Conservation (phyloP, 2,329 filamentous ascomycete species). For the Fusarium ramigenum region DNA sequence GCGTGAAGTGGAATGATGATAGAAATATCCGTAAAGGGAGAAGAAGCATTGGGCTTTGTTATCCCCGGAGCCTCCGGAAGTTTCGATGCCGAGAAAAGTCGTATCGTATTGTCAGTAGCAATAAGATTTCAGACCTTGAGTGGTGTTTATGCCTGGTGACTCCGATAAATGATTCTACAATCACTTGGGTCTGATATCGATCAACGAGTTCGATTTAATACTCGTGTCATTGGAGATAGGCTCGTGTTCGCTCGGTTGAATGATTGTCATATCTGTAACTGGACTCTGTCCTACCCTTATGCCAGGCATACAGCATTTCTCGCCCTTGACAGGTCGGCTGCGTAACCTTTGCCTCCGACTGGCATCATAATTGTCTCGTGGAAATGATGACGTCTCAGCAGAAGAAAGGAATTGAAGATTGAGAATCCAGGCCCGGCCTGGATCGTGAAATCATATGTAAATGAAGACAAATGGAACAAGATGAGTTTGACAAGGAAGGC, state of each 20-base stretch:
- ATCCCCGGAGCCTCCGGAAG: slow-evolving; percentile 13
- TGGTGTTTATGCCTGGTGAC: background rate
- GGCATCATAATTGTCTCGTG: slow-evolving; percentile 7
- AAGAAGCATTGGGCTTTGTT: background rate
- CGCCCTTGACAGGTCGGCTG: background rate
- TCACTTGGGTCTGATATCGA: background rate
- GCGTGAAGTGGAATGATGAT: slow-evolving; percentile 3
- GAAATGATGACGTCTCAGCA: slow-evolving; percentile 26
- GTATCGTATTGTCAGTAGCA: slow-evolving; percentile 8
- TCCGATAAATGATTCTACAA: background rate
- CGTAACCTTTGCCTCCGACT: background rate
- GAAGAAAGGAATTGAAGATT: slow-evolving; percentile 15
- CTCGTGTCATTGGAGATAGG: background rate
- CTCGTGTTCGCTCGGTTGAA: background rate
- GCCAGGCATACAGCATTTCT: background rate
- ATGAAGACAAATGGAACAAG: slow-evolving; percentile 34
- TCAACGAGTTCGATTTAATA: background rate
- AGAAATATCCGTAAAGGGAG: slow-evolving; percentile 13
- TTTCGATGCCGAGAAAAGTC: background rate
- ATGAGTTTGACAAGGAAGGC: slow-evolving; percentile 33
- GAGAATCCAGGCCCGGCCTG: slow-evolving; percentile 3
- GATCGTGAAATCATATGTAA: slow-evolving; percentile 1
- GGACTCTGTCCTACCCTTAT: background rate
- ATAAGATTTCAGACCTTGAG: slow-evolving; percentile 4
- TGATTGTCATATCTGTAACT: background rate